Conservation (phyloP, 345 rosid species). For the Populus alba region DNA sequence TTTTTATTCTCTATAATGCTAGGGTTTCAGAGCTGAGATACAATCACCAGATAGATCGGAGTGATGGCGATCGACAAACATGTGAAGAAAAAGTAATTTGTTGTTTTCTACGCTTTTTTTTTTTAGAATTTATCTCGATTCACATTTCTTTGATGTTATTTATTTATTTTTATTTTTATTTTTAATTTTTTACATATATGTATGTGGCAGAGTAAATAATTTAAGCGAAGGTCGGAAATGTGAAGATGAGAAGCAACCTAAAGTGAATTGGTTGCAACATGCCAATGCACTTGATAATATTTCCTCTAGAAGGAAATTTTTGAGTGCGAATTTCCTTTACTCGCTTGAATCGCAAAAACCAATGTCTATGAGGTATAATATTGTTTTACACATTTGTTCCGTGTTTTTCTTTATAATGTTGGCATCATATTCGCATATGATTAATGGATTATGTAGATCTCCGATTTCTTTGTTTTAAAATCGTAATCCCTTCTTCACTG, state of each 20-base stretch:
- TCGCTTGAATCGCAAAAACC: conserved; percentile 70
- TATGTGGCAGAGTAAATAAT: conserved; percentile 37
- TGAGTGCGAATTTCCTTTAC: conserved; percentile 65
- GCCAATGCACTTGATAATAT: conserved; percentile 39
- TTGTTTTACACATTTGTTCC: neutral
- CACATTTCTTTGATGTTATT: neutral
- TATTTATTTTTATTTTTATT: conserved; percentile 8
- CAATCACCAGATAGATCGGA: conserved; percentile 10
- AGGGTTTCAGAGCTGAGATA: neutral
- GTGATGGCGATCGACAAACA: conserved; percentile 34
- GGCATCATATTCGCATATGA: neutral
- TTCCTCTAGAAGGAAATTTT: conserved; percentile 37
- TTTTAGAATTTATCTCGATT: neutral
- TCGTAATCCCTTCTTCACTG: neutral
- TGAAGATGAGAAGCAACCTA: conserved; percentile 43
- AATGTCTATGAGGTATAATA: conserved; percentile 49
- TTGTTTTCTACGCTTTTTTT: conserved; percentile 7
- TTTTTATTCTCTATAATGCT: neutral
- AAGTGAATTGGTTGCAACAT: conserved; percentile 74
- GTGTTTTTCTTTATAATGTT: neutral
- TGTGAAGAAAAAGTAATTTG: conserved; percentile 35
- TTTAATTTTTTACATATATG: conserved; percentile 2
- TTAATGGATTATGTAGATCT: neutral
- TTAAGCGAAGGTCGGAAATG: conserved; percentile 37
- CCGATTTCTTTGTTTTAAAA: neutral